A percentile compares a stretch with the other conserved stretches of the same genome.
Conservation (phyloP, 164 flowering plant genomes). For the Vitis vinifera region ASM3070453v1 NC_081812.1:9084501-9085000, state of each 20-base stretch:
- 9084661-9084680: conserved; percentile 34
- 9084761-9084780: too few species aligned
- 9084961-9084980: too few species aligned
- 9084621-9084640: conserved; percentile 61
- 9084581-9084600: conserved; percentile 92
- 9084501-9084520: conserved; percentile 87
- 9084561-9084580: conserved; percentile 97
- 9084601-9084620: conserved; percentile 83
- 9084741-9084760: too few species aligned
- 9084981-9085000: too few species aligned
- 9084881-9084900: not conserved
- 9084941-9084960: conserved; percentile 78
- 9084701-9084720: conserved; percentile 4
- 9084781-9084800: too few species aligned
- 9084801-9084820: not conserved
- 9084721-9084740: not conserved
- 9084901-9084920: too few species aligned
- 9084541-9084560: conserved; percentile 97
- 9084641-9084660: conserved; percentile 44
- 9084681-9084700: conserved; percentile 44
- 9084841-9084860: not conserved
- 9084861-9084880: not conserved
- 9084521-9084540: conserved; percentile 92
- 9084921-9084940: not conserved
- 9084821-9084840: not conserved